Conservation (phyloP, 2,329 filamentous ascomycete genomes). For the Aspergillus fumigatiaffinis region DNA sequence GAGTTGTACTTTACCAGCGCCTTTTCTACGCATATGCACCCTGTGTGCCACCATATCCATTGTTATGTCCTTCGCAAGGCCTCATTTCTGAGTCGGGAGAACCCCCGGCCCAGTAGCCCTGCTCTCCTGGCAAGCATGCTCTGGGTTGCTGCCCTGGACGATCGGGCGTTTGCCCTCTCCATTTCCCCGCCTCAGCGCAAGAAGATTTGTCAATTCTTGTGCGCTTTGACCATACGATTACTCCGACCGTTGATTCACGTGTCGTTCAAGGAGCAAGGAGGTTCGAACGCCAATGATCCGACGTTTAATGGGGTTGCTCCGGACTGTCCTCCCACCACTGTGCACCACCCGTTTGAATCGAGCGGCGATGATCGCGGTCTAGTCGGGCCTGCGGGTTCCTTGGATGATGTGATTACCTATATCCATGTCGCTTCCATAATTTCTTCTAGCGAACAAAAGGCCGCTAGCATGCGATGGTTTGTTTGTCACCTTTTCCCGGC, state of each 20-base stretch:
- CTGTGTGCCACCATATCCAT: constrained; percentile 84
- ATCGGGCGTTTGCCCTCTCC: constrained; percentile 81
- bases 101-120: constrained; percentile 76
- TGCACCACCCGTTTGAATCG: constrained; percentile 48
- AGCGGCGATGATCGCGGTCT: constrained; percentile 53
- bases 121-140: constrained; percentile 88
- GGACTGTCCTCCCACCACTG: constrained; percentile 70
- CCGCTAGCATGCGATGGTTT: constrained; percentile 80
- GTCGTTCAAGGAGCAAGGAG: constrained; percentile 49
- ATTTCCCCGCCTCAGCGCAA: constrained; percentile 75
- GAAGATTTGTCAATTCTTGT: constrained; percentile 80
- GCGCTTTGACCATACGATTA: constrained; percentile 79
- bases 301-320: constrained; percentile 62
- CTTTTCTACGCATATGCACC: constrained; percentile 81
- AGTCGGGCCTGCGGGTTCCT: constrained; percentile 59
- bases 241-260: constrained; percentile 83
- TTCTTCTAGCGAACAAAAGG: constrained; percentile 90
- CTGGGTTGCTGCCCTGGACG: constrained; percentile 95
- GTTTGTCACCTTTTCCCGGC: constrained; percentile 2
- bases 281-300: constrained; percentile 37
- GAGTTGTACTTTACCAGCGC: constrained; percentile 90
- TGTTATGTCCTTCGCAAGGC: constrained; percentile 85
- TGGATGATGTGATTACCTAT: constrained; percentile 89
- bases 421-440: constrained; percentile 89
- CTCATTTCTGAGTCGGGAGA: constrained; percentile 77